Conservation (phyloP, 208 protist species). For the Leishmania guyanensis region DNA sequence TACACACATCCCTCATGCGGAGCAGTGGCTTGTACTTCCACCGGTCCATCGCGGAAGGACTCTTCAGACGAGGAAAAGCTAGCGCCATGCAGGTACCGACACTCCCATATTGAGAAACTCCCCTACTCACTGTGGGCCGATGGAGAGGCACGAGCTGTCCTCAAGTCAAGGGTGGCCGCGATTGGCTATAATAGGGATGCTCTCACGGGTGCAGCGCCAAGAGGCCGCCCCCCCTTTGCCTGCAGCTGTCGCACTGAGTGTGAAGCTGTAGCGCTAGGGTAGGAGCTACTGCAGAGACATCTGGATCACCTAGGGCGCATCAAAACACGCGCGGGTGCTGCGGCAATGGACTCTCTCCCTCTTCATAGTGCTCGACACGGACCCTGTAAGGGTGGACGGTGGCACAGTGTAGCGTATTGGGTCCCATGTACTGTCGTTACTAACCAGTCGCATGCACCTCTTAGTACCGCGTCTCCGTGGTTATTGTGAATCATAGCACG, state of each 20-base stretch:
- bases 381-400: too few species aligned
- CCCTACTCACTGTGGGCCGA: background rate
- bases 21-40: background rate
- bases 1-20: background rate
- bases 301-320: background rate
- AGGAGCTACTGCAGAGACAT: background rate
- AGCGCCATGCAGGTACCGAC: too few species aligned
- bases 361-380: too few species aligned
- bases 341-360: background rate
- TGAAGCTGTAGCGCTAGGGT: background rate
- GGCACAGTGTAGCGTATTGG: too few species aligned
- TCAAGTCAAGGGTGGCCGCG: too few species aligned
- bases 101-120: background rate
- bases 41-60: background rate
- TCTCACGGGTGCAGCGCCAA: background rate
- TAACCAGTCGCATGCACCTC: background rate
- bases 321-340: background rate
- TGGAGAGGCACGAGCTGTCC: too few species aligned
- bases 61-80: background rate
- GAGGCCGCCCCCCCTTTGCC: background rate
- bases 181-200: background rate
- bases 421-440: too few species aligned
- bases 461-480: background rate
- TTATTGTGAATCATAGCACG: background rate
- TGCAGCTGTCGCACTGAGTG: background rate